Percentiles rank a stretch among this genome's conserved stretches.
Conservation (phyloP, 129 eudicot genomes). For the Pittosporum tobira region DNA sequence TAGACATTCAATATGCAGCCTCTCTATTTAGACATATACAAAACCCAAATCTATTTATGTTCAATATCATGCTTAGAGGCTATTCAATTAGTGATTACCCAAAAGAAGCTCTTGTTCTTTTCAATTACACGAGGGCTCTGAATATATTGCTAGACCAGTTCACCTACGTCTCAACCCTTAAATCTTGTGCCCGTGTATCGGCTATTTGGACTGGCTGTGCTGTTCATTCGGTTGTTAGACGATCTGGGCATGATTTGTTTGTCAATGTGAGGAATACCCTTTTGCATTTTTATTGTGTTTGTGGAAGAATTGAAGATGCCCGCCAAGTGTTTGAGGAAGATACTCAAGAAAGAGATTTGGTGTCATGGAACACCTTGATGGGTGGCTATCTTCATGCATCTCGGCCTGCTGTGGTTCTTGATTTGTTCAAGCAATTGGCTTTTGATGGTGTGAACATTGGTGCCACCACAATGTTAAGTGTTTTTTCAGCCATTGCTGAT, state of each 20-base stretch:
- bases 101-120: conserved; percentile 16
- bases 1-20: conserved; percentile 19
- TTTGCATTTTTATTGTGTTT: conserved; percentile 30
- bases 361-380: conserved; percentile 34
- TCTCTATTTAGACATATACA: conserved; percentile 20
- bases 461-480: conserved; percentile 21
- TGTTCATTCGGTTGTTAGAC: conserved; percentile 21
- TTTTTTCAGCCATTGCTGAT: conserved; percentile 20
- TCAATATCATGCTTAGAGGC: conserved; percentile 31
- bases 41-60: conserved; percentile 32
- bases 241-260: conserved; percentile 24
- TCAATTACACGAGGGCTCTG: conserved; percentile 20
- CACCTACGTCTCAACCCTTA: conserved; percentile 19
- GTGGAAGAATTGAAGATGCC: conserved; percentile 22
- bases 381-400: conserved; percentile 22
- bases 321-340: conserved; percentile 28
- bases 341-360: conserved; percentile 20
- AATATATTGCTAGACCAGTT: conserved; percentile 25
- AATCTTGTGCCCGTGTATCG: conserved; percentile 20
- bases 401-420: conserved; percentile 11
- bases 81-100: conserved; percentile 27
- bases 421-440: conserved; percentile 20
- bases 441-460: conserved; percentile 12
- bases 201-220: conserved; percentile 16
- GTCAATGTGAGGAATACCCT: conserved; percentile 30